Percentiles rank a stretch among this genome's conserved stretches.
phyloP scores from a whole-genome alignment of 2,329 filamentous ascomycete species.

The Ophiocordyceps robertsii region DNA sequence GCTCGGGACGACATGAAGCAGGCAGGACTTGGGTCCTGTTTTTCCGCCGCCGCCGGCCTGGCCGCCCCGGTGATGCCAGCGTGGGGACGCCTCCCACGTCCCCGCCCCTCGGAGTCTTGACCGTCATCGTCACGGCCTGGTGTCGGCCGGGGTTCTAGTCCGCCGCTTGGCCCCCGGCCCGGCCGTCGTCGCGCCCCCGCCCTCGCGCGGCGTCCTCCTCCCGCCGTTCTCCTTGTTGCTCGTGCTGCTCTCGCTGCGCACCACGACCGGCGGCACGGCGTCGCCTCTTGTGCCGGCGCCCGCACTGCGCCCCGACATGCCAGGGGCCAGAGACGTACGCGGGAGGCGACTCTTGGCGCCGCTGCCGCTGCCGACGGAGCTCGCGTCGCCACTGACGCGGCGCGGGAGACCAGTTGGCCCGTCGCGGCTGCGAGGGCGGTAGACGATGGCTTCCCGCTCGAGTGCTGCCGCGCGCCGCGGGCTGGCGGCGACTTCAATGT shows the following conservation, averaged over 20 bases:
- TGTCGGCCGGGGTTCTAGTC: background rate
- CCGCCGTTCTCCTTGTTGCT: constrained; percentile 24
- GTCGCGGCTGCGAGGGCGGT: constrained; percentile 28
- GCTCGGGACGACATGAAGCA: too few species aligned
- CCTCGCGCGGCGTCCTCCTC: background rate
- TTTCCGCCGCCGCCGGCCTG: too few species aligned
- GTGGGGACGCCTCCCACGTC: too few species aligned
- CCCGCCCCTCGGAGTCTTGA: too few species aligned
- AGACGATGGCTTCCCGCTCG: constrained; percentile 26
- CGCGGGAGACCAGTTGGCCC: constrained; percentile 27
- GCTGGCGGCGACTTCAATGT: constrained; percentile 39
- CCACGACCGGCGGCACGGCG: constrained; percentile 14
- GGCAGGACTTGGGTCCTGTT: too few species aligned
- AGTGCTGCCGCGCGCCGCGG: constrained; percentile 25
- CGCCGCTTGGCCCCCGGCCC: background rate
- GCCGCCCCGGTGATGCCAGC: too few species aligned
- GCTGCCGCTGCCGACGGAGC: constrained; percentile 8
- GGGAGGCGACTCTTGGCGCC: constrained; percentile 24
- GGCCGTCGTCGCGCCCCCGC: background rate
- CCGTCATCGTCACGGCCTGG: too few species aligned
- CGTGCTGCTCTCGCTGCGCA: constrained; percentile 22
- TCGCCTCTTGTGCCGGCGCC: constrained; percentile 8
- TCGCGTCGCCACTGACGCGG: constrained; percentile 27
- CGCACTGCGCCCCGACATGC: constrained; percentile 10
- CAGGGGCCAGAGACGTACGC: constrained; percentile 20